Percentiles rank a stretch among this genome's conserved stretches.
Conservation (phyloP, 1,139 yeast genomes). For the Debaryomyces sp. region DNA sequence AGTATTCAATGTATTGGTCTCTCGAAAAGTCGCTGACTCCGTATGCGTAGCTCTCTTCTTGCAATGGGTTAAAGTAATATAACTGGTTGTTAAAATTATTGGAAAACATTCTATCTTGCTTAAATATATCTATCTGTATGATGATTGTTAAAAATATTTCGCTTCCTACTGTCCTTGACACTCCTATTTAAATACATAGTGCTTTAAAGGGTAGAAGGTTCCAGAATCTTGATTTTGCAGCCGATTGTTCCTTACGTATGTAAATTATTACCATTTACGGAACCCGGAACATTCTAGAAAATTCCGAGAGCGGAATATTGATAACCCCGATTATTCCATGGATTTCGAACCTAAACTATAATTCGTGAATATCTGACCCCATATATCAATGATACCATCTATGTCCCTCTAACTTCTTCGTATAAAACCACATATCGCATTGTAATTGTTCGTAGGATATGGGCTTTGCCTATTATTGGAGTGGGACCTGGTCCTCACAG, state of each 20-base stretch:
- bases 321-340: background rate
- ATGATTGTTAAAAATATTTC: background rate
- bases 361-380: background rate
- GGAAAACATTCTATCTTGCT: background rate
- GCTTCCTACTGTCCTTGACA: background rate
- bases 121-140: background rate
- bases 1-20: background rate
- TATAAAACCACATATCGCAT: background rate
- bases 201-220: background rate
- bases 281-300: constrained; percentile 2
- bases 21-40: background rate
- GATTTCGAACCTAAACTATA: background rate
- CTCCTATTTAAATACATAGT: constrained; percentile 5
- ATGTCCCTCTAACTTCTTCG: background rate
- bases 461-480: background rate
- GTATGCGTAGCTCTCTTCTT: background rate
- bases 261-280: background rate
- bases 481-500: background rate
- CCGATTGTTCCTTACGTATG: background rate
- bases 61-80: constrained; percentile 1
- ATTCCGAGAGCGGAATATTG: background rate
- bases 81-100: background rate
- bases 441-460: background rate
- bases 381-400: background rate
- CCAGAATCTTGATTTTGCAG: constrained; percentile 5